These are phyloP conservation scores for Colletotrichum theobromicola DNA, from an alignment of 2,329 filamentous ascomycete genomes.

Conservation along the genomic window DNA sequence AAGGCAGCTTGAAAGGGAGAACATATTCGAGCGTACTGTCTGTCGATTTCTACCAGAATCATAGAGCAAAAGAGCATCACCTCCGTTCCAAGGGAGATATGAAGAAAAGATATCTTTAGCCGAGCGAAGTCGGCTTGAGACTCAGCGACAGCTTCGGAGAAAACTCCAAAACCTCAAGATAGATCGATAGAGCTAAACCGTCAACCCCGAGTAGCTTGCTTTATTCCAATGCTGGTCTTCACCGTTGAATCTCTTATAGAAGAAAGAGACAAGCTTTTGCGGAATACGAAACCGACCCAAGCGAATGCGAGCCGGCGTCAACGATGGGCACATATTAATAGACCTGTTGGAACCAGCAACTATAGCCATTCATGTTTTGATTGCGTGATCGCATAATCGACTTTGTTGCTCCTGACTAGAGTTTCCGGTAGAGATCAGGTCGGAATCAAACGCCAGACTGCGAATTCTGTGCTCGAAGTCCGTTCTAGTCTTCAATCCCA, in stretches of 20 bases:
- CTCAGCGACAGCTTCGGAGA: not conserved
- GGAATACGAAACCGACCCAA: not conserved
- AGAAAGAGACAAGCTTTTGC: not conserved
- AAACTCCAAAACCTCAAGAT: not conserved
- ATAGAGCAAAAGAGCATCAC: accelerated
- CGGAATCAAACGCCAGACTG: not conserved
- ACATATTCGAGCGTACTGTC: not conserved
- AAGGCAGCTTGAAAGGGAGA: not conserved
- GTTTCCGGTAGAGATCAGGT: not conserved
- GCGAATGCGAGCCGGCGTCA: not conserved
- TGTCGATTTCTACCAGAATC: not conserved
- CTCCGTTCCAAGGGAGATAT: not conserved
- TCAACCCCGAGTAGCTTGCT: not conserved
- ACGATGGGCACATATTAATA: not conserved
- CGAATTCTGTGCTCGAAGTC: not conserved
- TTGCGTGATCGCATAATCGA: not conserved
- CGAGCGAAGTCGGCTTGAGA: not conserved
- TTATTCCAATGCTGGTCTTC: not conserved
- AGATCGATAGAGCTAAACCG: not conserved
- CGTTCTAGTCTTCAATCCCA: not conserved
- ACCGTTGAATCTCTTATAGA: not conserved
- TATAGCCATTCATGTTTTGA: not conserved
- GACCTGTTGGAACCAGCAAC: not conserved
- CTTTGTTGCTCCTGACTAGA: not conserved
- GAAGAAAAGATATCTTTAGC: not conserved